Evolutionary conservation across 2,329 filamentous ascomycete genomes (phyloP), one percentile per base, ranked within the genome.

Genomic region (Aspergillus luchuensis): DNA sequence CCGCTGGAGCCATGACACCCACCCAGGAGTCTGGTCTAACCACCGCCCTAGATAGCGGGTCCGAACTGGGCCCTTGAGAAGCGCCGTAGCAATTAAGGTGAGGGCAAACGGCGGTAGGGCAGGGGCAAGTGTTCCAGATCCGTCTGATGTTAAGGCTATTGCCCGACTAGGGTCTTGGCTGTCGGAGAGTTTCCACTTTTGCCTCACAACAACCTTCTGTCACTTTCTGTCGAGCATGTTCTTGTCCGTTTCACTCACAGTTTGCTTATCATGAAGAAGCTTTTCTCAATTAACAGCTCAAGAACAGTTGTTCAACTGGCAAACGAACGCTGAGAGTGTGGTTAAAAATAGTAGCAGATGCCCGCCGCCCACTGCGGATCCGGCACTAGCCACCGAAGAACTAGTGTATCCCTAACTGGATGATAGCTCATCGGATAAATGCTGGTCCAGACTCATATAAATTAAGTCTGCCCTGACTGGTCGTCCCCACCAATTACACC

Each of bases 31-130:
- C 47, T 15, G 45, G 45, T 49, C 45, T 49, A 23, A 49, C 45
- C 23, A 17, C 23, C 13, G 52, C 38, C 50, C 50, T 52, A 39
- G 33, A 52, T 33, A 15, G 38, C 23, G 23, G 30, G 38, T 3
- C 10, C 53, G 15, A 17, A 15, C 25, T 36, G 25, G 53, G 53
- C 53, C 28, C 8, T 56, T 50, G 25, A 17, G 39, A 56, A 33
- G 53, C 53, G 53, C 53, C 19, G 41, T 7, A 56, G 53, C 53
- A 56, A 56, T 56, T 56, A 56, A 56, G 39, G 53, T 56, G 53
- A 56, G 53, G 53, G 21, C 43, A 21, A 47, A 33, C 53, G 41
- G 53, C 19, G 39, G 39, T 45, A 56, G 41, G 53, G 41, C 53
- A 56, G 53, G 53, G 53, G 53, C 39, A 56, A 56, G 39, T 56